These are phyloP conservation scores for Exophiala sp. DNA, from an alignment of 2,329 filamentous ascomycete species.

Conservation along the genomic window DNA sequence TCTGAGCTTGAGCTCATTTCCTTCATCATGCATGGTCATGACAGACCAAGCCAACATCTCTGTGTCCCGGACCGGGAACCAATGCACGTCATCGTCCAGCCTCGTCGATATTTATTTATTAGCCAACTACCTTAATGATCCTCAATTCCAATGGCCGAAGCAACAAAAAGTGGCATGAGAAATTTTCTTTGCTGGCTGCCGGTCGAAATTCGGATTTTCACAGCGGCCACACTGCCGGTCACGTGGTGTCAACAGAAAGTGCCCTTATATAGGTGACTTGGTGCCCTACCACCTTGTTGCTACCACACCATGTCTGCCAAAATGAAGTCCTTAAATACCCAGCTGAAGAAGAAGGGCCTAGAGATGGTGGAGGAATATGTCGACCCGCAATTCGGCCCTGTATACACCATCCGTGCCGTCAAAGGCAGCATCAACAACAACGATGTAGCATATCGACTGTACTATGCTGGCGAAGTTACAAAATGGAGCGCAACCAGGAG, in stretches of 20 bases:
- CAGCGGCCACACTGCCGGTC: constrained; percentile 15
- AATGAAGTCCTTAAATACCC: constrained; percentile 14
- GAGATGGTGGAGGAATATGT: constrained; percentile 12
- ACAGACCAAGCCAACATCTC: neutral
- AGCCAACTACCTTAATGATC: neutral
- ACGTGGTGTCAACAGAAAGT: constrained; percentile 11
- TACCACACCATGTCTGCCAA: neutral
- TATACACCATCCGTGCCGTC: constrained; percentile 14
- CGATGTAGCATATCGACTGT: constrained; percentile 18
- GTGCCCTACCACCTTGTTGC: neutral
- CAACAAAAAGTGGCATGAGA: constrained; percentile 7
- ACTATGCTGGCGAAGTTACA: constrained; percentile 14
- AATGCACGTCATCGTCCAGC: constrained; percentile 4
- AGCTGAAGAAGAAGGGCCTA: constrained; percentile 19
- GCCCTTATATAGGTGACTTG: constrained; percentile 3
- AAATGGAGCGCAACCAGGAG: constrained; percentile 19
- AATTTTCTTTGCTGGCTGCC: constrained; percentile 2
- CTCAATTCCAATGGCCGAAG: too few species aligned
- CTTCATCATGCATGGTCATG: too few species aligned
- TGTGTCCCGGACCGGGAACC: neutral
- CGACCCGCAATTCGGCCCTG: constrained; percentile 16
- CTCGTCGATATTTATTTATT: neutral
- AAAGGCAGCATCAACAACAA: constrained; percentile 18
- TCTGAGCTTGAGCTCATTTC: constrained; percentile 1
- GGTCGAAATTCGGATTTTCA: constrained; percentile 11